Base-by-base conservation (phyloP, 2,329 filamentous ascomycete genomes). In the Neofusicoccum laricinum region DNA sequence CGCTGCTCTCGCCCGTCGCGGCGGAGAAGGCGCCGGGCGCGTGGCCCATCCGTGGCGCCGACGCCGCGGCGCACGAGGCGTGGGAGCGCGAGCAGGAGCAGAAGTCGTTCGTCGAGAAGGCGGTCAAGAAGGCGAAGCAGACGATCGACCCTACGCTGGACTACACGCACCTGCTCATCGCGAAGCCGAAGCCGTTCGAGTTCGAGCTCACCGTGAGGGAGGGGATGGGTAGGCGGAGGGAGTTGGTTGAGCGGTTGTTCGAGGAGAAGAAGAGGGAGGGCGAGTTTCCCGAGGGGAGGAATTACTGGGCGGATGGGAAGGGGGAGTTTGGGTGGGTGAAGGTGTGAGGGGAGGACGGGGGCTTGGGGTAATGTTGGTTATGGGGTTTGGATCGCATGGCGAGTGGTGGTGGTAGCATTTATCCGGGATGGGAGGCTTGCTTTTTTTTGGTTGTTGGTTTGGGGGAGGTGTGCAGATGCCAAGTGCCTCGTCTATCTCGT, bases 141-240 rank as follows among this genome's bases (percentile, higher is more conserved):
- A 58, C 58, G 48, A 63, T 72, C n/a, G 79, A 81, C 55, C 78
- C 79, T 0, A 81, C 79, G 0, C 75, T 81, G 41, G 73, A 79
- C 66, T 81, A 76, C 68, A 76, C 77, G 12, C 79, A 76, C 12
- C 69, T 81, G 11, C 73, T 81, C 36, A 81, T 81, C 50, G 79
- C 79, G 1, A 81, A 81, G 65, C 80, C 80, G 1, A 67, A 77
- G 15, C 79, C 79, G 0, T 81, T 81, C 72, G 73, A 75, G 45
- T 81, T 81, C 67, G 63, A 74, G 11, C 71, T 82, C 25, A 70
- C 63, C 49, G 72, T 79, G 3, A 74, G 80, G 3, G 65, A 72
- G 49, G 38, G 48, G 11, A 67, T 72, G 58, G 57, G 68, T 15
- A 66, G 67, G 4, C 73, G 78, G 7, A 76, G 72, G 1, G 69